Base-by-base conservation (phyloP, 2,329 filamentous ascomycete genomes). In the Passalora sequoiae region DNA sequence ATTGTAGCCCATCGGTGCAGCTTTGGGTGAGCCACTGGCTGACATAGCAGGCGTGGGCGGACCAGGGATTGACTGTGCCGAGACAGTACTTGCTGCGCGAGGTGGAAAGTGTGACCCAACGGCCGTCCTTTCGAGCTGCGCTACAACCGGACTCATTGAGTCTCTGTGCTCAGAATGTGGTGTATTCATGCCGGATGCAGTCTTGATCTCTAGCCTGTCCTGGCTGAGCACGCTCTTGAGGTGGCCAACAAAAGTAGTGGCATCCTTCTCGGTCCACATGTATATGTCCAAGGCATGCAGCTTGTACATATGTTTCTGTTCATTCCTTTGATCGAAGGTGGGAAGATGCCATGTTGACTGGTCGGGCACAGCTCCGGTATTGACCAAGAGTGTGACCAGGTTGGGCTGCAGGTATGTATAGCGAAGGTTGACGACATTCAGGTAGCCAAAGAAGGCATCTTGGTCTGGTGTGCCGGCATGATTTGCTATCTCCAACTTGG, bases 231-330 rank as follows among this genome's bases (percentile, higher is more conserved):
- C 76, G 42, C 79, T 74, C 38, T 81, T 72, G 42, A 87, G 69
- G 10, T 79, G 80, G 55, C 83, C 83, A 48, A 89, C 68, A 52
- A 89, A 86, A 44, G 80, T 75, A 20, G 80, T 68, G 1, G 84
- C 84, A 65, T 89, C 85, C 43, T 80, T 73, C 47, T 80, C 77
- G 0, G 80, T 86, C 83, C 84, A 89, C 59, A 89, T 84, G 68
- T 91, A 91, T 10, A 89, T 69, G 59, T 89, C 85, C 44, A 89
- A 62, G 0, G 81, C 83, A 60, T 87, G 81, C 6, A 91, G 74
- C 60, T 80, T 81, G 68, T 88, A 88, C 71, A 88, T 78, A 63
- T 88, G 89, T 63, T 84, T 87, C 60, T 77, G 81, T 64, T 89
- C 79, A 64, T 87, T 86, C 38, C 73, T 74, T 2, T 79, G 78